Evolutionary conservation across 768 basidiomycete species (phyloP), one percentile per base, ranked within the genome.

Genomic region (Lactifluus subvellereus): DNA sequence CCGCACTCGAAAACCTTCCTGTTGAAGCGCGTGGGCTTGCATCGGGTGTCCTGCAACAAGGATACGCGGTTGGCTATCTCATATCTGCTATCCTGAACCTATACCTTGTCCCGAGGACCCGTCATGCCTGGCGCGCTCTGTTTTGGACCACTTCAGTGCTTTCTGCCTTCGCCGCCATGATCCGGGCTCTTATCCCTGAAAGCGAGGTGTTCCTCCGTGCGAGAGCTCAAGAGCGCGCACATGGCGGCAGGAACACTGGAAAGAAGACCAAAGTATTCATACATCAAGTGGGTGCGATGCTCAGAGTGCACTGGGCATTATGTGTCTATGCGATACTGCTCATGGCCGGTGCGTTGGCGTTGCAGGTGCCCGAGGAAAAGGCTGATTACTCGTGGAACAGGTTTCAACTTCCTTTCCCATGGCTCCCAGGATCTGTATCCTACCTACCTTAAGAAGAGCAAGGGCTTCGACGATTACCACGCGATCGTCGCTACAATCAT

Each of bases 1-100:
- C 89, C 0, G 86, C 89, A 0, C 85, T 97, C 42, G 94, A 97
- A 73, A 94, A 91, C 71, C 80, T 96, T 10, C 94, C 94, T 0
- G 85, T 89, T 35, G 88, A 91, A 69, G 81, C 85, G 16, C 89
- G 95, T 72, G 96, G 96, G 22, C 75, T 97, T 2, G 87, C 86
- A 3, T 87, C 85, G 22, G 95, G 95, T 14, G 75, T 96, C 52
- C 72, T 98, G 6, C 95, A 97, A 69, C 84, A 95, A 71, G 94
- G 92, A 16, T 95, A 96, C 69, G 90, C 92, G 0, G 81, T 86
- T 13, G 94, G 94, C 1, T 95, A 87, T 72, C 83, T 96, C 8
- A 67, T 97, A 60, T 90, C 92, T 0, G 89, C 93, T 0, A 83
- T 89, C 52, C 82, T 95, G 77, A 93, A 94, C 70, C 78, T 95